Percentiles rank a stretch among this genome's conserved stretches.
phyloP scores from a whole-genome alignment of 2,329 filamentous ascomycete genomes.

The Colletotrichum shisoi region DNA sequence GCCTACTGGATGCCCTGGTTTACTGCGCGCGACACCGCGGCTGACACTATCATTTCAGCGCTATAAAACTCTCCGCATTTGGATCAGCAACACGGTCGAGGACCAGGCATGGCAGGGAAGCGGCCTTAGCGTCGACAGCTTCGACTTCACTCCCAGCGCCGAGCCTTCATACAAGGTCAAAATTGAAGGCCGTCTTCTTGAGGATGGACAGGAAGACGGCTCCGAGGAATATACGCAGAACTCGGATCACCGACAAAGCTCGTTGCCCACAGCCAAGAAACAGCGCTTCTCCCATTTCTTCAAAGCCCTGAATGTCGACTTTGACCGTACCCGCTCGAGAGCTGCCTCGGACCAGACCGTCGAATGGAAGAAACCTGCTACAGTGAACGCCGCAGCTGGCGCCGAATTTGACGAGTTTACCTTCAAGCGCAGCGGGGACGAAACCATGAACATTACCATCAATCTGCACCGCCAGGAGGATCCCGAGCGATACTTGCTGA shows the following conservation, averaged over 20 bases:
- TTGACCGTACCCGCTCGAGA: conserved; percentile 69
- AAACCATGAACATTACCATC: conserved; percentile 90
- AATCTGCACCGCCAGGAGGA: conserved; percentile 85
- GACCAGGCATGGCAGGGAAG: conserved; percentile 91
- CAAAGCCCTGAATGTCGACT: conserved; percentile 77
- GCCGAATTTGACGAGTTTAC: conserved; percentile 89
- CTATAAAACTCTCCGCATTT: conserved; percentile 85
- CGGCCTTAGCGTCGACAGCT: conserved; percentile 73
- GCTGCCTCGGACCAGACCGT: conserved; percentile 66
- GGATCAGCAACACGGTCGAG: conserved; percentile 93
- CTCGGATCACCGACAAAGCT: conserved; percentile 55
- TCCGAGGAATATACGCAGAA: conserved; percentile 43
- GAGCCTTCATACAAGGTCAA: conserved; percentile 88
- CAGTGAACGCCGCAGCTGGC: conserved; percentile 60
- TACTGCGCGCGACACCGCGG: neutral
- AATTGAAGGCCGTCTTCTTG: conserved; percentile 86
- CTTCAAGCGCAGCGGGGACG: conserved; percentile 90
- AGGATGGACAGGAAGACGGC: conserved; percentile 65
- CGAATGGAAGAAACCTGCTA: conserved; percentile 86
- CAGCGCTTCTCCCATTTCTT: conserved; percentile 80
- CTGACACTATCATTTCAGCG: conserved; percentile 56
- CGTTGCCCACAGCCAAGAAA: conserved; percentile 53
- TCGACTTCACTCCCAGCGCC: conserved; percentile 80
- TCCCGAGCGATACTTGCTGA: conserved; percentile 84
- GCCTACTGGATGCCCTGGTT: neutral